Evolutionary conservation across 768 basidiomycete genomes (phyloP).

Genomic region (Trametes punicea): DNA sequence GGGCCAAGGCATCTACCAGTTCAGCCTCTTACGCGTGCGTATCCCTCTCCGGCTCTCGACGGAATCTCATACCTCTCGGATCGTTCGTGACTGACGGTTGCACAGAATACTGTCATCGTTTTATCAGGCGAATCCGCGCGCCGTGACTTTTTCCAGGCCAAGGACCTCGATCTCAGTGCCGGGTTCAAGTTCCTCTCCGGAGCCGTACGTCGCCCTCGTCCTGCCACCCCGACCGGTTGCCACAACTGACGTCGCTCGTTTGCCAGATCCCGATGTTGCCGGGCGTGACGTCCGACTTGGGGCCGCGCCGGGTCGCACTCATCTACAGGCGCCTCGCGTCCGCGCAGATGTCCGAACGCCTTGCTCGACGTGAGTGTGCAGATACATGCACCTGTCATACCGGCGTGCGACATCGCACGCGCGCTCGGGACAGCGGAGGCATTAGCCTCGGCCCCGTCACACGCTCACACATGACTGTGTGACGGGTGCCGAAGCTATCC

Average conservation of each 20-base stretch:
- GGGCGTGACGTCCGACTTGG: conserved; percentile 71
- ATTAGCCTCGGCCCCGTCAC: conserved; percentile 2
- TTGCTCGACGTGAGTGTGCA: conserved; percentile 55
- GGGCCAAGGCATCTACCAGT: conserved; percentile 64
- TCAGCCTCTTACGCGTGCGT: conserved; percentile 64
- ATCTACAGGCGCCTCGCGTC: conserved; percentile 71
- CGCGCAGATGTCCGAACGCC: conserved; percentile 58
- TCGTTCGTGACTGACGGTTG: conserved; percentile 1
- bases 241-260: conserved; percentile 7
- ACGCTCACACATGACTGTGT: conserved; percentile 1
- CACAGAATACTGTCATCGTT: conserved; percentile 69
- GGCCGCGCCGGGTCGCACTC: conserved; percentile 53
- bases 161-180: conserved; percentile 71
- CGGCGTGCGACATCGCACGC: background rate
- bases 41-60: background rate
- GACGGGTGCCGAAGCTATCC: conserved; percentile 5
- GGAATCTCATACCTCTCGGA: background rate
- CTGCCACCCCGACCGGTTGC: background rate
- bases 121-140: conserved; percentile 72
- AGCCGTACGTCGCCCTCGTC: conserved; percentile 48
- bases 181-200: conserved; percentile 79
- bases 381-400: background rate
- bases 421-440: background rate
- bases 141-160: conserved; percentile 65
- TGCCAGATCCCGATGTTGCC: conserved; percentile 69